Conservation (phyloP, 225 moss, liverwort and hornwort species). For the Climacium dendroides region DNA sequence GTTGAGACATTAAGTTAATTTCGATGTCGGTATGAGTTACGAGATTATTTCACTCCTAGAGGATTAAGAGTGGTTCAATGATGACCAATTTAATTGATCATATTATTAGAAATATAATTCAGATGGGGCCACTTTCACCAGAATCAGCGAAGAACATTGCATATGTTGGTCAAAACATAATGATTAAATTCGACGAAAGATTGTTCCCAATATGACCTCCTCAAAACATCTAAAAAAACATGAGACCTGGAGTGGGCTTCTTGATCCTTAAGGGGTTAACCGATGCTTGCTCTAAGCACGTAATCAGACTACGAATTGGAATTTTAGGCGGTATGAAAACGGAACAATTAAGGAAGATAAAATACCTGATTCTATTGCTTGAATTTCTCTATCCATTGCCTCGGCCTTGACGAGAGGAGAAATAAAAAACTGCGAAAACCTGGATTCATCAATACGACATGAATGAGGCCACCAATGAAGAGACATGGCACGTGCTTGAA, state of each 20-base stretch:
- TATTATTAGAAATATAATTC: too few relatives aligned
- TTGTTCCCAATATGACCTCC: not conserved
- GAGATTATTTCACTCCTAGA: not conserved
- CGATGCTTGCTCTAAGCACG: not conserved
- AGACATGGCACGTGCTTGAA: not conserved
- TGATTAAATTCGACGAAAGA: not conserved
- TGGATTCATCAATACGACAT: slow-evolving; percentile 6
- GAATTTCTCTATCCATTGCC: slow-evolving; percentile 52
- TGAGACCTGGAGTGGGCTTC: not conserved
- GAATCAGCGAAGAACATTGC: not conserved
- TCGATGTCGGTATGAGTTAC: not conserved
- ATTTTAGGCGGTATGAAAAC: not conserved
- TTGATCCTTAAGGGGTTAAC: not conserved
- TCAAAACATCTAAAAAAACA: not conserved
- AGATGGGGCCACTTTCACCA: not conserved
- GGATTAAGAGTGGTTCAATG: not conserved
- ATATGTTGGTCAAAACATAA: not conserved
- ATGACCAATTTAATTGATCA: not conserved
- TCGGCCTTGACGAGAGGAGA: slow-evolving; percentile 48
- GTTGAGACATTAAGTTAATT: not conserved
- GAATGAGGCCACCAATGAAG: not conserved
- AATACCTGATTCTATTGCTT: slow-evolving; percentile 50
- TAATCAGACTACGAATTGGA: not conserved
- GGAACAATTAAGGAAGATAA: not conserved
- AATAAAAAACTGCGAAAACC: slow-evolving; percentile 51